Evolutionary conservation across 2,329 filamentous ascomycete genomes (phyloP).

Genomic region (Monosporascus sp.): DNA sequence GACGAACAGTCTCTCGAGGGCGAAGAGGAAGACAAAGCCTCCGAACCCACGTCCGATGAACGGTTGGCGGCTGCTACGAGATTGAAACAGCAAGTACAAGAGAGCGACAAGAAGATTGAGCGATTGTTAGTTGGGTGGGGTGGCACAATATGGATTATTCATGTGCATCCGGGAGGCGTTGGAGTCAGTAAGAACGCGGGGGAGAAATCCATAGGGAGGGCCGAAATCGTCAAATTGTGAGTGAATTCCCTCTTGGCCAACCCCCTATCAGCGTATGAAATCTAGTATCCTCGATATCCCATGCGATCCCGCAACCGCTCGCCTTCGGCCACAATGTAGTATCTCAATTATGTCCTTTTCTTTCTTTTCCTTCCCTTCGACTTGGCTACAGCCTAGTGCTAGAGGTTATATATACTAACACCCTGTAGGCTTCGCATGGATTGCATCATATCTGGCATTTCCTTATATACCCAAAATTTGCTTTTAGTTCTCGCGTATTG

Average conservation of each 20-base stretch:
- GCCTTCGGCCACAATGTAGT: too few relatives aligned
- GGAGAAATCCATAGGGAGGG: slow-evolving; percentile 69
- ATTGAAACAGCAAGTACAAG: slow-evolving; percentile 43
- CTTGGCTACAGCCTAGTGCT: too few relatives aligned
- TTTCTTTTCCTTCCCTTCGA: too few relatives aligned
- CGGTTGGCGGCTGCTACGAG: slow-evolving; percentile 41
- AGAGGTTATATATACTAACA: slow-evolving; percentile 19
- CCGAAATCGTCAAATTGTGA: slow-evolving; percentile 89
- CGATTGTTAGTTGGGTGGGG: slow-evolving; percentile 93
- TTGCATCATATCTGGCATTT: slow-evolving; percentile 95
- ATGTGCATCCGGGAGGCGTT: slow-evolving; percentile 73
- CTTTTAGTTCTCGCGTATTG: slow-evolving; percentile 90
- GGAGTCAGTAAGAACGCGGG: slow-evolving; percentile 61
- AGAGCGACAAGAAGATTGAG: slow-evolving; percentile 52
- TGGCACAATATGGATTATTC: slow-evolving; percentile 90
- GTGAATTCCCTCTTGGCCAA: slow-evolving; percentile 27
- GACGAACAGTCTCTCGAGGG: slow-evolving; percentile 74
- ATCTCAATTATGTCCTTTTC: too few relatives aligned
- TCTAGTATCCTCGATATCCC: not conserved
- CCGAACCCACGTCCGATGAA: slow-evolving; percentile 24
- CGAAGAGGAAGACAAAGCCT: slow-evolving; percentile 51
- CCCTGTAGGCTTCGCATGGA: slow-evolving; percentile 75
- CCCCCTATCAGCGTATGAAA: not conserved
- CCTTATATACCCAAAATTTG: slow-evolving; percentile 87
- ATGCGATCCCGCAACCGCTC: too few relatives aligned